Evolutionary conservation across 148 eudicot species (phyloP).

Genomic region (Rhododendron griersonianum): DNA sequence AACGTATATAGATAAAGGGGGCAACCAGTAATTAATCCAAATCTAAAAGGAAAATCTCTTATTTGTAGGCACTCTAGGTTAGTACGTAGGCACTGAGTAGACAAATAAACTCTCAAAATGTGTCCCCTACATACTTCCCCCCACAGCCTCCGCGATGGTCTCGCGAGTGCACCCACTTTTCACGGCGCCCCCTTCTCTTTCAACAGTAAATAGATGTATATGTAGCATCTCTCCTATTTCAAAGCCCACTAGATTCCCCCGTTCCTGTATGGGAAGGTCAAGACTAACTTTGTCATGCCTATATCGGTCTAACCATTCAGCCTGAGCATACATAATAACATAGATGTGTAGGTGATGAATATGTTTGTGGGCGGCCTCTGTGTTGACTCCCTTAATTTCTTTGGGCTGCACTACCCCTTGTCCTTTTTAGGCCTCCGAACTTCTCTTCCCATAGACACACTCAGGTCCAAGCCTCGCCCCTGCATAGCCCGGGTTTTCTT

Average conservation of each 20-base stretch:
- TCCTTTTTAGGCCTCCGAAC: neutral
- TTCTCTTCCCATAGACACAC: neutral
- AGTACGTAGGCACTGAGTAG: no score
- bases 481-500: neutral
- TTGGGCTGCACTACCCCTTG: neutral
- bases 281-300: neutral
- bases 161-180: neutral
- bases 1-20: no score
- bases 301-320: neutral
- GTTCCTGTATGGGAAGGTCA: neutral
- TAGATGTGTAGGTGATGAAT: neutral
- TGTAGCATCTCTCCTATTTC: no score
- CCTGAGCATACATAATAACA: neutral
- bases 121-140: neutral
- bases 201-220: no score
- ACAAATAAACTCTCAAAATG: neutral
- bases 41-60: no score
- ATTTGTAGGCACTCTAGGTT: no score
- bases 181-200: no score
- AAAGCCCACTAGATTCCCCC: neutral
- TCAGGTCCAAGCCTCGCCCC: neutral
- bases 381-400: neutral
- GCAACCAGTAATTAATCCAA: no score
- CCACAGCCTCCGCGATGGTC: neutral
- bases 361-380: neutral